Evolutionary conservation across 371 early-diverging fungal species (phyloP).

Genomic region (Sporodiniella umbellata): DNA sequence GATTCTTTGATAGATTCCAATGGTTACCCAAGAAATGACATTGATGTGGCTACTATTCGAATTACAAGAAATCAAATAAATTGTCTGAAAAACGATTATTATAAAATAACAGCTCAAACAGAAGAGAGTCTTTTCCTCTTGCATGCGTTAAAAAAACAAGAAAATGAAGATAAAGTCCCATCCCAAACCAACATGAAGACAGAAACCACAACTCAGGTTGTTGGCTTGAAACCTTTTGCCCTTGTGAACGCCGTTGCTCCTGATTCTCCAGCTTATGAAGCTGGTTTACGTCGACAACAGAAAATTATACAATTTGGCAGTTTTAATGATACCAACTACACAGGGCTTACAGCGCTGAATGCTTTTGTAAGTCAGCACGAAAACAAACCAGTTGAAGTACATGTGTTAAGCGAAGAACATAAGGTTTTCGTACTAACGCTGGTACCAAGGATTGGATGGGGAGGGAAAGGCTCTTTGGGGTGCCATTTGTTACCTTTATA

Average conservation of each 20-base stretch:
- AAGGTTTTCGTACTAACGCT: conserved; percentile 30
- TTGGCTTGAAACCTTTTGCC: conserved; percentile 59
- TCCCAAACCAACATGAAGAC: conserved; percentile 2
- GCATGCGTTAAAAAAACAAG: conserved; percentile 42
- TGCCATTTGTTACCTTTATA: conserved; percentile 44
- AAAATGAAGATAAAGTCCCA: neutral
- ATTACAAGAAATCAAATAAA: conserved; percentile 61
- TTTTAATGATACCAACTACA: conserved; percentile 44
- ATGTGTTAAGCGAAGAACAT: conserved; percentile 41
- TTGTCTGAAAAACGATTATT: conserved; percentile 70
- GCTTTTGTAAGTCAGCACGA: conserved; percentile 53
- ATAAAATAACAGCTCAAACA: conserved; percentile 64
- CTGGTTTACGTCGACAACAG: conserved; percentile 66
- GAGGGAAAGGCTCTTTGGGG: conserved; percentile 76
- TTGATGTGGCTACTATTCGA: conserved; percentile 72
- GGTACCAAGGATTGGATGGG: conserved; percentile 66
- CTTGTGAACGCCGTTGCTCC: conserved; percentile 78
- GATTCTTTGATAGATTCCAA: conserved; percentile 70
- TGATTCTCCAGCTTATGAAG: conserved; percentile 73
- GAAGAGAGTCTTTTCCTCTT: conserved; percentile 65
- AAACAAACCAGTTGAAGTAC: conserved; percentile 45
- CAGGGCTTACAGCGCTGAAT: conserved; percentile 50
- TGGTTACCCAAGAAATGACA: conserved; percentile 86
- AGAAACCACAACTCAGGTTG: neutral
- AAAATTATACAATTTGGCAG: conserved; percentile 61